Percentiles rank a stretch among this genome's conserved stretches.
These are phyloP conservation scores for Russula ochroleuca DNA, from an alignment of 768 basidiomycete genomes.

Conservation along the genomic window DNA sequence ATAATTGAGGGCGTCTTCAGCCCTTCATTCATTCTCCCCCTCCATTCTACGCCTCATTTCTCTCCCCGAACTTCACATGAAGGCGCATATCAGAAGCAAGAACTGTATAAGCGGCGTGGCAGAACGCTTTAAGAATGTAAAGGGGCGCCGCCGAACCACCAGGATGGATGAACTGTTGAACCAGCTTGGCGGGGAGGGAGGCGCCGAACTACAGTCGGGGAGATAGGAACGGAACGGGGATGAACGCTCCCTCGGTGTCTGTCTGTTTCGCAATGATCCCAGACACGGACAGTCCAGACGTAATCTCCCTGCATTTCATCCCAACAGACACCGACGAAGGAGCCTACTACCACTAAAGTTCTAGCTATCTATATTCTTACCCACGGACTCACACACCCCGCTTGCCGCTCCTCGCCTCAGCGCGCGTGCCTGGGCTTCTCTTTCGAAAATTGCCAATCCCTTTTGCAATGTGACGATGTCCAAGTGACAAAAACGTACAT, in stretches of 20 bases:
- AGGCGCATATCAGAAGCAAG: not conserved
- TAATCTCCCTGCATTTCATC: not conserved
- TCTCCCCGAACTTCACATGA: conserved; percentile 1
- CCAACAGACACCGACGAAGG: conserved; percentile 6
- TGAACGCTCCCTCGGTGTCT: not conserved
- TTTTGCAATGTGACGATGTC: not conserved
- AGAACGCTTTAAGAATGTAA: not conserved
- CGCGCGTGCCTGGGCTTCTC: conserved; percentile 14
- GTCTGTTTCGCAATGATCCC: not conserved
- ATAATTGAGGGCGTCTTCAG: conserved; percentile 5
- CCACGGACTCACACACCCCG: not conserved
- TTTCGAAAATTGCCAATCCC: not conserved
- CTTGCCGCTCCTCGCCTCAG: not conserved
- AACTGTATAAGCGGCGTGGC: not conserved
- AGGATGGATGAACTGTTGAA: conserved; percentile 1
- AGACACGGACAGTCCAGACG: not conserved
- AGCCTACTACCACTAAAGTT: too few species aligned
- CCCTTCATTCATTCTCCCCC: conserved; percentile 4
- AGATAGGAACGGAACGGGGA: not conserved
- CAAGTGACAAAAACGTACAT: not conserved
- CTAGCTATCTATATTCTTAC: not conserved
- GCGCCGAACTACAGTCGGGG: not conserved
- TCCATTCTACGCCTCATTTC: not conserved
- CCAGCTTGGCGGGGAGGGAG: not conserved
- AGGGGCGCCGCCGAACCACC: not conserved